Base-by-base conservation (phyloP, 1,284 basidiomycete genomes). In the Rhodotorula sp. region DNA sequence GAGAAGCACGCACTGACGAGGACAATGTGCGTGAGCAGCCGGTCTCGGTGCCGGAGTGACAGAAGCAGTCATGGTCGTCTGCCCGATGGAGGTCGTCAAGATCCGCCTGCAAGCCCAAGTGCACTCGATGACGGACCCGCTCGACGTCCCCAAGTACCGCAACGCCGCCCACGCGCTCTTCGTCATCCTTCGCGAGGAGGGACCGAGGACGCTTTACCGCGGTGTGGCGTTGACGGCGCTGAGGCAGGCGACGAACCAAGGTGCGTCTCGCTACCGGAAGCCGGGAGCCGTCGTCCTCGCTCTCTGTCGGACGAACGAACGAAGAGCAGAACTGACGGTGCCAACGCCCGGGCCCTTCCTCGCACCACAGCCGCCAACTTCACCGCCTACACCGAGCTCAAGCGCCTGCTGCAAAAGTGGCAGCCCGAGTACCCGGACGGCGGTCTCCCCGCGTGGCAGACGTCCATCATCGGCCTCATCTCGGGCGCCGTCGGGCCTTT, bases 51-150 rank as follows among this genome's bases (percentile, higher is more conserved):
- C 95, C 18, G 95, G 95, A 64, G 90, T 90, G 24, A 93, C 94
- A 1, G 95, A 96, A 82, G 95, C 95, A 10, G 88, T 99, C 24
- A 84, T 88, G 16, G 93, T 99, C 51, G 95, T 99, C 18, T 96
- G 92, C 67, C 95, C 95, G 0, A 99, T 99, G 95, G 95, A 99
- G 80, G 95, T 99, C 54, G 92, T 99, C 79, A 99, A 99, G 84
- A 99, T 99, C 79, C 88, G 96, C 65, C 83, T 99, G 76, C 95
- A 99, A 82, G 95, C 96, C 11, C 96, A 99, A 80, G 91, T 92
- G 80, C 95, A 99, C 82, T 98, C 95, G 50, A 86, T 99, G 68
- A 92, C 94, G 16, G 95, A 99, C 81, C 96, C 95, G 51, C 83
- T 96, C 64, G 95, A 99, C 79, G 85, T 88, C 46, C 96, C 96